Percentiles rank a stretch among this genome's conserved stretches.
Evolutionary conservation across 768 basidiomycete species (phyloP).

Genomic region (Exidia glandulosa): DNA sequence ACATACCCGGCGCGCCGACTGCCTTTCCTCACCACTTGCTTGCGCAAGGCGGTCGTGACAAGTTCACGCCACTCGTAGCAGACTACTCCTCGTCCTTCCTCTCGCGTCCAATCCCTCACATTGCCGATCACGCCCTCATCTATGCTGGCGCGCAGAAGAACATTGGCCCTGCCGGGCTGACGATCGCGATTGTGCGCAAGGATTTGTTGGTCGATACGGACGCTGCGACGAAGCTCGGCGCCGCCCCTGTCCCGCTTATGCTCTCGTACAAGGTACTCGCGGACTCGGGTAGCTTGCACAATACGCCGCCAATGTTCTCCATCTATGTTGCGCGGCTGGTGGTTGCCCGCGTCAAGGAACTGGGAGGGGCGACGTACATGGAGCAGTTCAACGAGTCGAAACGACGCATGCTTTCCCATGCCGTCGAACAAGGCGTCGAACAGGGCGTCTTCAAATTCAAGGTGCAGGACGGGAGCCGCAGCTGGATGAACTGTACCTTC

Average conservation of each 20-base stretch:
- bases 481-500: constrained; percentile 96
- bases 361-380: constrained; percentile 58
- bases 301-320: constrained; percentile 86
- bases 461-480: constrained; percentile 65
- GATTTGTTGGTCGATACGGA: constrained; percentile 89
- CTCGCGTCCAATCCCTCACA: constrained; percentile 79
- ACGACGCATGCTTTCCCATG: constrained; percentile 64
- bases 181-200: constrained; percentile 87
- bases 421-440: constrained; percentile 56
- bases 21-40: constrained; percentile 80
- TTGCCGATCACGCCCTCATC: constrained; percentile 86
- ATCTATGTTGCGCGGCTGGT: constrained; percentile 88
- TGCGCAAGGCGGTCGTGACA: constrained; percentile 28
- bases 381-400: constrained; percentile 61
- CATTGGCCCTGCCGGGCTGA: constrained; percentile 86
- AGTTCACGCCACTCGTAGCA: constrained; percentile 67
- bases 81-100: constrained; percentile 98
- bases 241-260: constrained; percentile 62
- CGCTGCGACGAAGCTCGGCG: constrained; percentile 61
- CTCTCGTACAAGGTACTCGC: constrained; percentile 77
- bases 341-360: constrained; percentile 51
- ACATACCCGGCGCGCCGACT: constrained; percentile 33
- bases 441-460: constrained; percentile 60
- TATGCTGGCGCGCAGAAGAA: constrained; percentile 99
- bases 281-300: constrained; percentile 68